Evolutionary conservation across 805 yeast species (phyloP).

Genomic region (Hanseniaspora guilliermondii): DNA sequence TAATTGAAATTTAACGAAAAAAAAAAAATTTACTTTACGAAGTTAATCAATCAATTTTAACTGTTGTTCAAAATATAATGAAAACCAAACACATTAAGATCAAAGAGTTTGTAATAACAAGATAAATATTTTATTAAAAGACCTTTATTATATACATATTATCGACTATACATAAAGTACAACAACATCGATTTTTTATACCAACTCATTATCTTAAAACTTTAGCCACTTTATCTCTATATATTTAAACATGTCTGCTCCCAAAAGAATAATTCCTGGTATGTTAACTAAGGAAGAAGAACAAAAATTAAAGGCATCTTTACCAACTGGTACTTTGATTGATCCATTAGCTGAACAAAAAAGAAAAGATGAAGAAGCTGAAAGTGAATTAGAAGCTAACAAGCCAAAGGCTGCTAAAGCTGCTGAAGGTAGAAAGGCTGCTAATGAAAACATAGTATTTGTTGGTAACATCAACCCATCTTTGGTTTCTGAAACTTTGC

Average conservation of each 20-base stretch:
- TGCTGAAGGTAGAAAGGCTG: constrained; percentile 67
- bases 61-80: too few species aligned
- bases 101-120: too few species aligned
- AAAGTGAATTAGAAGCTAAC: constrained; percentile 13
- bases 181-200: background rate
- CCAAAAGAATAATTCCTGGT: constrained; percentile 13
- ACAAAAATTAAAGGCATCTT: constrained; percentile 10
- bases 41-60: too few species aligned
- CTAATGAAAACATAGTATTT: constrained; percentile 58
- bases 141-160: too few species aligned
- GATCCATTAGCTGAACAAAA: constrained; percentile 13
- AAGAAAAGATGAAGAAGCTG: constrained; percentile 12
- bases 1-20: too few species aligned
- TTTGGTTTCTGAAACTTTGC: constrained; percentile 50
- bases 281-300: constrained; percentile 13
- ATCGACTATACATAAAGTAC: too few species aligned
- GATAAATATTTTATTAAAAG: too few species aligned
- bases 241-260: constrained; percentile 1
- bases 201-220: background rate
- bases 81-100: background rate
- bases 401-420: constrained; percentile 48
- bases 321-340: constrained; percentile 10
- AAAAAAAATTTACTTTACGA: too few species aligned
- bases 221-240: too few species aligned
- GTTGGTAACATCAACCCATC: constrained; percentile 62